Base-by-base conservation (phyloP, 2,329 filamentous ascomycete species). In the Endocalyx cinctus region DNA sequence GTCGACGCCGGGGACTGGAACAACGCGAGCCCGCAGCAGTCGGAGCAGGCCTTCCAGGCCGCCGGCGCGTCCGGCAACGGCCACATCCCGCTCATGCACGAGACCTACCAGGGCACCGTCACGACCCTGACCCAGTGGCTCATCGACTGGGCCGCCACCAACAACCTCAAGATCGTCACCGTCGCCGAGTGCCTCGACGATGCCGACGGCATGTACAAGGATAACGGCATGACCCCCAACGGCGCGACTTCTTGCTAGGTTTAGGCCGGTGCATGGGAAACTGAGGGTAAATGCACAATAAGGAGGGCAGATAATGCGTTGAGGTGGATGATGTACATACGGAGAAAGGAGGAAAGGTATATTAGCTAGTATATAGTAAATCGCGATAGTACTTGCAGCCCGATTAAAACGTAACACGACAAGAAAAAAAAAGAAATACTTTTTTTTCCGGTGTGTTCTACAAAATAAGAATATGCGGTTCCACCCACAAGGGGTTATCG, bases 1-100 rank as follows among this genome's bases (percentile, higher is more conserved):
- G 60, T 81, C 30, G 77, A 82, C 50, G 69, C 75, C 2, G 70
- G 75, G 31, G 77, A 81, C 57, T 80, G 78, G 65, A 70, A 77
- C 48, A 67, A 73, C 32, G 57, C 67, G 38, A 59, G 64, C 4
- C 62, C 72, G 1, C 51, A 57, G 35, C 67, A 71, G 53, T 70
- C 73, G 47, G 63, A 78, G 60, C 57, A 70, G 45, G 65, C 62
- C 44, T 78, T 80, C 58, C 50, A 58, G 39, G 49, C 54, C 25
- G 65, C 63, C 4, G 64, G 66, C 11, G 51, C 68, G 4, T 34
- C 47, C 5, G 67, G 63, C 10, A 62, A 63, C 19, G 66, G 67
- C 11, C 76, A 75, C 51, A 71, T 82, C 36, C 64, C 69, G 16
- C 71, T 80, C 44, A 74, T 72, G 60, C 72, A 76, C 48, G 72